These are phyloP conservation scores for Sclerotiophoma versabilis DNA, from an alignment of 2,329 filamentous ascomycete genomes.

Conservation along the genomic window DNA sequence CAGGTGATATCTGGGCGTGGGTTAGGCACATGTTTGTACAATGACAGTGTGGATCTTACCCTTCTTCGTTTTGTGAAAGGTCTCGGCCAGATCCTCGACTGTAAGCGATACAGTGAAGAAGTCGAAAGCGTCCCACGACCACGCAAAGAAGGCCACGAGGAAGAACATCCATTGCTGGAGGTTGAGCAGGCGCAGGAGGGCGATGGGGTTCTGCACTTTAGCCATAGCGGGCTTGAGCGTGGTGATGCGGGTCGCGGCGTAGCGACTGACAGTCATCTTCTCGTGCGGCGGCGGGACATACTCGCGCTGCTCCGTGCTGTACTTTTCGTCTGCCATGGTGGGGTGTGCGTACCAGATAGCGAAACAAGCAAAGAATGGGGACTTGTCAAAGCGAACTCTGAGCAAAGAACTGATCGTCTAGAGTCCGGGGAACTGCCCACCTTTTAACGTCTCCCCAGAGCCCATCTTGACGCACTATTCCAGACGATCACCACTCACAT, in stretches of 20 bases:
- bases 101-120: slow-evolving; percentile 69
- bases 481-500: not conserved
- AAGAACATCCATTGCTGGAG: slow-evolving; percentile 67
- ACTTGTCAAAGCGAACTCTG: too few species aligned
- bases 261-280: slow-evolving; percentile 50
- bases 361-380: too few species aligned
- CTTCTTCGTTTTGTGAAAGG: slow-evolving; percentile 61
- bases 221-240: slow-evolving; percentile 65
- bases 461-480: not conserved
- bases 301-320: slow-evolving; percentile 24
- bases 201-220: slow-evolving; percentile 62
- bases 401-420: not conserved
- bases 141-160: slow-evolving; percentile 56
- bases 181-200: slow-evolving; percentile 59
- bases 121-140: slow-evolving; percentile 61
- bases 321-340: slow-evolving; percentile 34
- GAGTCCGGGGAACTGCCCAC: slow-evolving; percentile 5
- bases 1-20: slow-evolving; percentile 61
- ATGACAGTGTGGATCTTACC: not conserved
- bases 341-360: not conserved
- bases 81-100: slow-evolving; percentile 59
- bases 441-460: slow-evolving; percentile 4
- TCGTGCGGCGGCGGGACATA: slow-evolving; percentile 15
- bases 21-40: not conserved
- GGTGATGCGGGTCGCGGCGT: slow-evolving; percentile 61